These are phyloP conservation scores for Glycine tomentella DNA, from an alignment of 306 rosid genomes.

Conservation along the genomic window DNA sequence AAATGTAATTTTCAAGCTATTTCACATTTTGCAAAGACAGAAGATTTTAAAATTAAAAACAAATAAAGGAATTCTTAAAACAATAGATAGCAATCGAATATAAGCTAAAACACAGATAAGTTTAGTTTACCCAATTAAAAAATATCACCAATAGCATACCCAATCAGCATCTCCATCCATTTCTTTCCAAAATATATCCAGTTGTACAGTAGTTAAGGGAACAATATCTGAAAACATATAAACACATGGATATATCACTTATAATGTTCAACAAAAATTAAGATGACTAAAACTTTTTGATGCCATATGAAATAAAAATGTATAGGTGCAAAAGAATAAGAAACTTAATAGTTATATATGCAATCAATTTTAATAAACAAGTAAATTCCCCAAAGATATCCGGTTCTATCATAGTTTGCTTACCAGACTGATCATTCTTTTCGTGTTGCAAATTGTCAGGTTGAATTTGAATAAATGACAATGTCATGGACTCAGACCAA, in stretches of 20 bases:
- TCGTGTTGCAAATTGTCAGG: neutral
- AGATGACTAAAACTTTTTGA: constrained; percentile 22
- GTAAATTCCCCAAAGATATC: constrained; percentile 14
- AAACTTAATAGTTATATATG: constrained; percentile 12
- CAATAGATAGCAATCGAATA: constrained; percentile 40
- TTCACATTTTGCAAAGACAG: constrained; percentile 7
- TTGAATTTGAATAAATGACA: constrained; percentile 29
- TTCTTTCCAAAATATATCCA: constrained; percentile 96
- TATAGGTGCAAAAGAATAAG: constrained; percentile 11
- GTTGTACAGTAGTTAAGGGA: constrained; percentile 74
- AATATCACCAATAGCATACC: constrained; percentile 72
- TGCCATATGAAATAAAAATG: constrained; percentile 23
- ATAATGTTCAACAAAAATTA: constrained; percentile 19
- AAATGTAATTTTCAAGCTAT: neutral
- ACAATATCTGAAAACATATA: constrained; percentile 71
- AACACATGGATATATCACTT: constrained; percentile 44
- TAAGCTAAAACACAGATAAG: constrained; percentile 52
- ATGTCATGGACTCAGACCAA: neutral
- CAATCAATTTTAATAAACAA: constrained; percentile 32
- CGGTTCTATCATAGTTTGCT: constrained; percentile 23
- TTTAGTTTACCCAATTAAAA: constrained; percentile 55
- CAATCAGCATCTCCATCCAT: constrained; percentile 90
- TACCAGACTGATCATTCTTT: neutral
- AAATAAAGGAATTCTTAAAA: constrained; percentile 31
- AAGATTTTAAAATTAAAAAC: constrained; percentile 29